Base-by-base conservation (phyloP, 345 rosid species). In the Pistacia vera region DNA sequence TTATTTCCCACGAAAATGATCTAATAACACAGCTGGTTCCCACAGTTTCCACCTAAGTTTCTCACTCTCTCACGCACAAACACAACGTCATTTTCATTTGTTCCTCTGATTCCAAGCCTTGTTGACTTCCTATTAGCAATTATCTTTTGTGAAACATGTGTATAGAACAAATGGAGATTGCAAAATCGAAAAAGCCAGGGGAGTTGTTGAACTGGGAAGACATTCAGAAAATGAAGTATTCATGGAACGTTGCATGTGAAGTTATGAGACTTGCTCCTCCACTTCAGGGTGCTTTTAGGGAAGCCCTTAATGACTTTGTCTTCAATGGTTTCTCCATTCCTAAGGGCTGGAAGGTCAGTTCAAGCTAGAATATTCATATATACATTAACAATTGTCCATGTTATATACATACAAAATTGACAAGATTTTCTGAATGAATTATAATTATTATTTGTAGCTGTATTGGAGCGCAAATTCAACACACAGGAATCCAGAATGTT, bases 171-270 rank as follows among this genome's bases (percentile, higher is more conserved):
- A 78, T 46, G 73, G 81, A 49, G 60, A 72, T 78, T 13, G 73
- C 68, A 44, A 72, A 60, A 54, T 35, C 68, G 28, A 78, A 78
- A 35, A 55, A 13, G 25, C 61, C 72, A 0, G 81, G 77, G 11
- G 76, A 78, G 67, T 33, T 66, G 62, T 38, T 78, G 56, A 66
- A 59, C 8, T 72, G 81, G 81, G 81, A 78, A 2, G 81, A 78
- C 63, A 35, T 78, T 57, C 77, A 66, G 58, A 78, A 72, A 70
- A 78, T 78, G 81, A 78, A 20, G 30, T 78, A 78, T 59, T 72
- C 81, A 20, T 78, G 81, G 81, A 78, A 72, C 7, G 81, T 78
- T 14, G 81, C 81, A 5, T 66, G 81, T 66, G 81, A 78, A 73
- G 81, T 73, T 16, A 35, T 78, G 74, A 74, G 81, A 35, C 77